Conservation (phyloP, 2,329 filamentous ascomycete genomes). For the Fusarium bulbicola region DNA sequence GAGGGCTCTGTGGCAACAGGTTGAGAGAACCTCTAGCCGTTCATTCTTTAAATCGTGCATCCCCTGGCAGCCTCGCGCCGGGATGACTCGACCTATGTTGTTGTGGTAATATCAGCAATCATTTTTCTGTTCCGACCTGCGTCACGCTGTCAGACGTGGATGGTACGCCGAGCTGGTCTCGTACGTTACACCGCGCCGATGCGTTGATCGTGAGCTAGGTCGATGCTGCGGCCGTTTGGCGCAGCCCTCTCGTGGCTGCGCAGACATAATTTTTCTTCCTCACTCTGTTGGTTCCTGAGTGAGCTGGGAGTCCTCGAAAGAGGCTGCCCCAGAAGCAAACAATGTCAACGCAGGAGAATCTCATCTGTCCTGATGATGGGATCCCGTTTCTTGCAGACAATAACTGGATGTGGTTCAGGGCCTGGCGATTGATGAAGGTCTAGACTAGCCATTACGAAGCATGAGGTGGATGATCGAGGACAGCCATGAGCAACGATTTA, state of each 20-base stretch:
- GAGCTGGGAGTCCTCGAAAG: constrained; percentile 32
- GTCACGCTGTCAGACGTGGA: constrained; percentile 43
- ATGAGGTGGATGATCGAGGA: constrained; percentile 36
- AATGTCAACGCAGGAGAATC: constrained; percentile 36
- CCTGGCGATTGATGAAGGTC: constrained; percentile 41
- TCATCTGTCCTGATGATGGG: constrained; percentile 30
- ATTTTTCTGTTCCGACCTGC: constrained; percentile 40
- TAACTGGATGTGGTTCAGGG: constrained; percentile 45
- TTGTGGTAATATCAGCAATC: constrained; percentile 45
- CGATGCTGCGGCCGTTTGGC: constrained; percentile 62
- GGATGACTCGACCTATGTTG: constrained; percentile 43
- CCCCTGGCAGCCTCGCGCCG: constrained; percentile 42
- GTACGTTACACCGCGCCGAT: constrained; percentile 38
- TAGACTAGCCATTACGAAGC: constrained; percentile 47
- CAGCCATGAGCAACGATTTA: constrained; percentile 36
- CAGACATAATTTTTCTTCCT: constrained; percentile 38
- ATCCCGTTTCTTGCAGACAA: constrained; percentile 39
- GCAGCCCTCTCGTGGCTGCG: constrained; percentile 45
- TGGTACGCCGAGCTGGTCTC: constrained; percentile 58
- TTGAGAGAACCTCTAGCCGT: constrained; percentile 46
- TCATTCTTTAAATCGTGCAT: constrained; percentile 47
- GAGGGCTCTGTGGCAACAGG: constrained; percentile 30
- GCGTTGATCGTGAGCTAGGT: constrained; percentile 54
- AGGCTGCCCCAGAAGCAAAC: constrained; percentile 23
- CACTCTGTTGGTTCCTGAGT: constrained; percentile 46